Base-by-base conservation (phyloP, 345 rosid genomes). In the Isatis tinctoria region DNA sequence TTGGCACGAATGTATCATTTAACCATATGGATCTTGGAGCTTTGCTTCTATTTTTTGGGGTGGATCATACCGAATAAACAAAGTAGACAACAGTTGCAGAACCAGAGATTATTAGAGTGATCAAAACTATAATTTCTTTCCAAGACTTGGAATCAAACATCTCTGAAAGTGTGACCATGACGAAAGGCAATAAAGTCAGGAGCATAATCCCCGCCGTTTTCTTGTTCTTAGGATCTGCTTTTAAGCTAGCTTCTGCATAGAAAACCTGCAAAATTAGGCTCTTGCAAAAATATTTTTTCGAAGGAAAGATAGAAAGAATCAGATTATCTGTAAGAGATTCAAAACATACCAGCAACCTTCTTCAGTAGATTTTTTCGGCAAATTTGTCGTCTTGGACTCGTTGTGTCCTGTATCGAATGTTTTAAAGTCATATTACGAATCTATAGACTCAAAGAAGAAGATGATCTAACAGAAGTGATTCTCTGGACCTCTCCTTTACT, bases 151-250 rank as follows among this genome's bases (percentile, higher is more conserved):
- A 65, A 40, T 71, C 60, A 49, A 49, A 70, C 0, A 67, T 57
- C 72, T 65, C 77, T 16, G 73, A 65, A 22, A 77, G 18, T 72
- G 70, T 58, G 22, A 77, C 73, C 48, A 77, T 20, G 35, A 77
- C 26, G 27, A 77, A 70, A 10, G 80, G 80, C 26, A 64, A 22
- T 32, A 76, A 54, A 45, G 72, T 63, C 37, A 76, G 7, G 10
- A 76, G 80, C 80, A 76, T 76, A 37, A 64, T 70, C 67, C 80
- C 80, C 26, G 72, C 80, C 2, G 72, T 61, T 63, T 48, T 70
- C 67, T 70, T 70, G 67, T 70, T 76, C 53, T 54, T 70, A 14
- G 75, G 75, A 76, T 76, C 80, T 69, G 75, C 71, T 27, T 14
- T 11, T 36, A 76, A 52, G 44, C 76, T 58, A 62, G 61, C 39